Percentiles rank a stretch among this genome's conserved stretches.
Conservation (phyloP, 2,329 filamentous ascomycete species). For the Diplodia scrobiculata region DNA sequence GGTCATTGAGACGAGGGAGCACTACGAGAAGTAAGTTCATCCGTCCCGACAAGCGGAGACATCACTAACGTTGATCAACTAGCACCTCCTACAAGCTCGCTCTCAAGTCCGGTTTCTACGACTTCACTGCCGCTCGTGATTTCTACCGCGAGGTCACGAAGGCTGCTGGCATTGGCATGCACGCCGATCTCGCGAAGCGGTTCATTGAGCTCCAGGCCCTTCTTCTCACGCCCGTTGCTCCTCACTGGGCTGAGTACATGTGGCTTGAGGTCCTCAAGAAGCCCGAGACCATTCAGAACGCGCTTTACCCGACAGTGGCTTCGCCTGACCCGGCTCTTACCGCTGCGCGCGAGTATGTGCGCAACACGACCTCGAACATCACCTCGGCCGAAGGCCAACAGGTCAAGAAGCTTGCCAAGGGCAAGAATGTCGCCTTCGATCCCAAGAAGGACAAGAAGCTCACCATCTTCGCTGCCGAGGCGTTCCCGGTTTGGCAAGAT, state of each 20-base stretch:
- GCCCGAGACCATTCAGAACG: conserved; percentile 73
- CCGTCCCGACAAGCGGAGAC: too few species aligned
- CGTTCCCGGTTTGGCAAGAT: conserved; percentile 87
- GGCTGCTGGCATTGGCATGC: conserved; percentile 80
- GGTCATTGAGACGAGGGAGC: conserved; percentile 73
- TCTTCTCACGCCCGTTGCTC: conserved; percentile 78
- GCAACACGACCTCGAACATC: conserved; percentile 72
- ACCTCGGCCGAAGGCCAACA: conserved; percentile 80
- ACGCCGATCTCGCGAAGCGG: conserved; percentile 73
- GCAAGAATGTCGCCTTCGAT: conserved; percentile 82
- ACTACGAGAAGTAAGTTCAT: conserved; percentile 67
- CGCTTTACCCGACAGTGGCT: conserved; percentile 71
- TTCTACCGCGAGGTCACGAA: conserved; percentile 83
- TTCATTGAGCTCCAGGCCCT: conserved; percentile 88
- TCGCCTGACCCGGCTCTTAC: conserved; percentile 67
- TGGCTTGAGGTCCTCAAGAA: conserved; percentile 89
- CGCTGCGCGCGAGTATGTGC: conserved; percentile 81
- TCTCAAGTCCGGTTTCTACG: conserved; percentile 70
- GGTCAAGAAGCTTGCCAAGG: conserved; percentile 88
- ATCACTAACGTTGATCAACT: conserved; percentile 28
- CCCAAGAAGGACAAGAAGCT: conserved; percentile 90
- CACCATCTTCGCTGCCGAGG: conserved; percentile 77
- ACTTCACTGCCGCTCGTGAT: conserved; percentile 84
- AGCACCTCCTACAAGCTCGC: conserved; percentile 46
- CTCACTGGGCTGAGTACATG: conserved; percentile 92